Percentiles rank a stretch among this genome's conserved stretches.
These are phyloP conservation scores for Falciphora oryzae DNA, from an alignment of 2,329 filamentous ascomycete genomes.

Conservation along the genomic window DNA sequence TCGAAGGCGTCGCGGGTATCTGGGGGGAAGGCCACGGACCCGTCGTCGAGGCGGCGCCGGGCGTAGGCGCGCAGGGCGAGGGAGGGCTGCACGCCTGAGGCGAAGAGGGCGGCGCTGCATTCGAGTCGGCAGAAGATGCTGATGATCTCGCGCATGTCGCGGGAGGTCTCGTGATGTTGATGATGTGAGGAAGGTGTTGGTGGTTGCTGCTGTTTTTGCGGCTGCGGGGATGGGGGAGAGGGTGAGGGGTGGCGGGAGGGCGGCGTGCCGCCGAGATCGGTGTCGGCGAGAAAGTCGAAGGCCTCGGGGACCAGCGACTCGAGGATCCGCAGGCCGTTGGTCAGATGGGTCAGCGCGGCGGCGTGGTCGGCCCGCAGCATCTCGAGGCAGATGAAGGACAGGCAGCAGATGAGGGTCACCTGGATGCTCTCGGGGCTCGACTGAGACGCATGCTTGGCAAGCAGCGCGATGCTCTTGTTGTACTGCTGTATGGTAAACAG, in stretches of 20 bases:
- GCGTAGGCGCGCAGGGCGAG: slow-evolving; percentile 18
- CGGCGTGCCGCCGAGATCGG: background rate
- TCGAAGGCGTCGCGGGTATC: slow-evolving; percentile 5
- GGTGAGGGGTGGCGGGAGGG: background rate
- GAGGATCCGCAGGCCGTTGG: slow-evolving; percentile 23
- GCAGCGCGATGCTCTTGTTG: slow-evolving; percentile 29
- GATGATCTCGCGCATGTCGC: slow-evolving; percentile 20
- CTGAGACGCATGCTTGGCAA: slow-evolving; percentile 21
- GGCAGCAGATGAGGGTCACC: slow-evolving; percentile 22
- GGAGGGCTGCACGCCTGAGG: slow-evolving; percentile 19
- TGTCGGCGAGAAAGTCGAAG: slow-evolving; percentile 16
- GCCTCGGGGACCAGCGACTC: slow-evolving; percentile 17
- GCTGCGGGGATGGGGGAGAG: background rate
- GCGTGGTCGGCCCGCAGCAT: slow-evolving; percentile 20
- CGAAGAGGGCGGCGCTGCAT: slow-evolving; percentile 19
- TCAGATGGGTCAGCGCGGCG: slow-evolving; percentile 20
- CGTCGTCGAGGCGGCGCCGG: background rate
- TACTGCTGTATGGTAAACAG: slow-evolving; percentile 34
- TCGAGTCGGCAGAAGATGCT: slow-evolving; percentile 21
- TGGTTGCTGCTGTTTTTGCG: background rate
- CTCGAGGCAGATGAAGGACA: slow-evolving; percentile 24
- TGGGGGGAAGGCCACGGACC: background rate
- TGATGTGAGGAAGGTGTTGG: background rate
- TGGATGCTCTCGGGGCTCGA: slow-evolving; percentile 20
- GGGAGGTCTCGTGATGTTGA: background rate